Evolutionary conservation across 2,329 filamentous ascomycete species (phyloP).

Genomic region (Alternaria viburni): DNA sequence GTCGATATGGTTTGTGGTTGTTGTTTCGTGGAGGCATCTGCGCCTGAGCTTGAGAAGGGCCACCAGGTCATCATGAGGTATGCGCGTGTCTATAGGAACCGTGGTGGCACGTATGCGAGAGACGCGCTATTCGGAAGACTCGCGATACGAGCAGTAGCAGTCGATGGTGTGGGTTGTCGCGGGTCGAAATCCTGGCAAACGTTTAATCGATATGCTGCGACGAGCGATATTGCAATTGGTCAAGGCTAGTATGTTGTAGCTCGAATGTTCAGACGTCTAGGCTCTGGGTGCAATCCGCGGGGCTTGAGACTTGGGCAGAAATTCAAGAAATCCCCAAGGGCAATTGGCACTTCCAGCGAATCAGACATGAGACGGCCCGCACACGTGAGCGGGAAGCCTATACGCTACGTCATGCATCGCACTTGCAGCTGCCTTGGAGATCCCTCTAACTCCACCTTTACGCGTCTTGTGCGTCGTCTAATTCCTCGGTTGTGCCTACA

Average conservation of each 20-base stretch:
- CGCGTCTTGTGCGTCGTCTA: slow-evolving; percentile 29
- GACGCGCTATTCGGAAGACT: neutral
- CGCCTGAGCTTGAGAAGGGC: slow-evolving; percentile 29
- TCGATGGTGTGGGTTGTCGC: neutral
- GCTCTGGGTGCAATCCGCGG: slow-evolving; percentile 3
- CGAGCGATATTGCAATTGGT: neutral
- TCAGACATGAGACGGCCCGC: slow-evolving; percentile 28
- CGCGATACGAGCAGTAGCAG: neutral
- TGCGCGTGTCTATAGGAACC: neutral
- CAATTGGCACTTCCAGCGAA: slow-evolving; percentile 27
- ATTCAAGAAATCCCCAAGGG: slow-evolving; percentile 19
- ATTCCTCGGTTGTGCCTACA: slow-evolving; percentile 20
- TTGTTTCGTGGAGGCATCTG: slow-evolving; percentile 18
- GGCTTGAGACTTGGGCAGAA: slow-evolving; percentile 10
- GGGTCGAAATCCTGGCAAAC: neutral
- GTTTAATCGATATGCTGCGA: neutral
- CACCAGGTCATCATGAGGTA: slow-evolving; percentile 27
- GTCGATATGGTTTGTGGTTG: slow-evolving; percentile 18
- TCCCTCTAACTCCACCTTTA: slow-evolving; percentile 29
- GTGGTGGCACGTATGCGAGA: neutral
- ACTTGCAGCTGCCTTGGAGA: slow-evolving; percentile 43
- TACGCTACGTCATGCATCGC: slow-evolving; percentile 46
- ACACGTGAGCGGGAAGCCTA: slow-evolving; percentile 31
- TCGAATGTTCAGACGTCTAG: neutral
- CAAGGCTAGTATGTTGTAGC: neutral